Conservation (phyloP, 176 grass and related monocot genomes). For the Ampelocalamus luodianensis region DNA sequence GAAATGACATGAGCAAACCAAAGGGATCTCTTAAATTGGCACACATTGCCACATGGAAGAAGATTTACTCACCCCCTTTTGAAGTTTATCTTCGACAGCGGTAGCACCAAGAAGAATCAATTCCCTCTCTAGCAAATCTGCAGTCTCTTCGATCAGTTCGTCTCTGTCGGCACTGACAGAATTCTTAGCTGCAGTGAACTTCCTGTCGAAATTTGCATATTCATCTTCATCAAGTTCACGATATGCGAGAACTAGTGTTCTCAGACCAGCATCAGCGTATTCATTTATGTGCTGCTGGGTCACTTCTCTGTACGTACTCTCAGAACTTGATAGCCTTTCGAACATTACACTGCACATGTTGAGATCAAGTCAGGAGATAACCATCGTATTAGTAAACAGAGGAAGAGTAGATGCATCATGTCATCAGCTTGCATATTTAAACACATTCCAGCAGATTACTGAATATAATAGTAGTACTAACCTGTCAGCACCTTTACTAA, state of each 20-base stretch:
- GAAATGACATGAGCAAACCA: slow-evolving; percentile 34
- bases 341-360: slow-evolving; percentile 75
- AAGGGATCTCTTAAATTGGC: neutral
- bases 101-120: slow-evolving; percentile 91
- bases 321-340: slow-evolving; percentile 67
- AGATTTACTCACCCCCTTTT: slow-evolving; percentile 69
- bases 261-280: slow-evolving; percentile 87
- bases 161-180: slow-evolving; percentile 72
- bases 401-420: neutral
- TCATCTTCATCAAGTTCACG: slow-evolving; percentile 71
- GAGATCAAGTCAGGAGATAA: slow-evolving; percentile 27
- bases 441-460: slow-evolving; percentile 10
- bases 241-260: slow-evolving; percentile 88
- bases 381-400: slow-evolving; percentile 3
- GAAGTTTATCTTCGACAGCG: slow-evolving; percentile 88
- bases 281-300: slow-evolving; percentile 81
- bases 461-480: slow-evolving; percentile 38
- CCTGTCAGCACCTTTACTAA: slow-evolving; percentile 95
- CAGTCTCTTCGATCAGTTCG: slow-evolving; percentile 72
- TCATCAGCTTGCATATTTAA: neutral
- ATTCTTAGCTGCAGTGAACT: slow-evolving; percentile 72
- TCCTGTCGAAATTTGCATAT: slow-evolving; percentile 58
- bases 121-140: slow-evolving; percentile 68
- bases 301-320: slow-evolving; percentile 50
- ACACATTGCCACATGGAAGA: neutral